Conservation (phyloP, 257 asterid species). For the Mitragyna speciosa region DNA sequence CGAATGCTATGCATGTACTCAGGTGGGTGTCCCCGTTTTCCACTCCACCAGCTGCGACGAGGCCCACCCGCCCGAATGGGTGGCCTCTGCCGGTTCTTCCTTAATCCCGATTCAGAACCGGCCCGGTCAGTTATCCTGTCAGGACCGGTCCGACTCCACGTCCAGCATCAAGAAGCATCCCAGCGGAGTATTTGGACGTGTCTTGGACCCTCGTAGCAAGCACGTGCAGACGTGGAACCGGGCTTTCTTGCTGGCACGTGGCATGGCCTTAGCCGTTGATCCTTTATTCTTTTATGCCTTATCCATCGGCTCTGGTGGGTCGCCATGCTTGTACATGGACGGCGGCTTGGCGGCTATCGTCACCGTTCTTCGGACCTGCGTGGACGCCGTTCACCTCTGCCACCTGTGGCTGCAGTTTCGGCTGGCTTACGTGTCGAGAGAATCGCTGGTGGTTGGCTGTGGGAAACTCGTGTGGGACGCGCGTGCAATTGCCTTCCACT, state of each 20-base stretch:
- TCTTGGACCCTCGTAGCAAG: constrained; percentile 83
- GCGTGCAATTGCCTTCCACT: constrained; percentile 75
- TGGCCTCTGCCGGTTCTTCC: constrained; percentile 91
- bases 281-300: constrained; percentile 84
- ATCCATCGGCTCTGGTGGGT: constrained; percentile 71
- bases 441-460: constrained; percentile 82
- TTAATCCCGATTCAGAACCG: constrained; percentile 59
- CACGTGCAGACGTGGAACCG: constrained; percentile 89
- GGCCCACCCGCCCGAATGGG: constrained; percentile 89
- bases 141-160: constrained; percentile 18
- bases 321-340: constrained; percentile 80
- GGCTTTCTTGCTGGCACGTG: constrained; percentile 81
- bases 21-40: constrained; percentile 76
- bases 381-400: constrained; percentile 79
- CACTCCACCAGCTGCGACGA: constrained; percentile 94
- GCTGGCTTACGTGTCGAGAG: constrained; percentile 85
- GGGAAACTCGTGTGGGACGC: constrained; percentile 98
- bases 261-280: constrained; percentile 86
- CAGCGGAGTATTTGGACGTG: constrained; percentile 40
- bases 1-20: constrained; percentile 91
- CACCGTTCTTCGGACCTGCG: constrained; percentile 69
- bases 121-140: constrained; percentile 23
- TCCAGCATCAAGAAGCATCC: background rate
- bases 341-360: constrained; percentile 61
- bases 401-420: constrained; percentile 89